phyloP scores from a whole-genome alignment of 352 stramenopile species.

The Globisporangium perplexum region DNA sequence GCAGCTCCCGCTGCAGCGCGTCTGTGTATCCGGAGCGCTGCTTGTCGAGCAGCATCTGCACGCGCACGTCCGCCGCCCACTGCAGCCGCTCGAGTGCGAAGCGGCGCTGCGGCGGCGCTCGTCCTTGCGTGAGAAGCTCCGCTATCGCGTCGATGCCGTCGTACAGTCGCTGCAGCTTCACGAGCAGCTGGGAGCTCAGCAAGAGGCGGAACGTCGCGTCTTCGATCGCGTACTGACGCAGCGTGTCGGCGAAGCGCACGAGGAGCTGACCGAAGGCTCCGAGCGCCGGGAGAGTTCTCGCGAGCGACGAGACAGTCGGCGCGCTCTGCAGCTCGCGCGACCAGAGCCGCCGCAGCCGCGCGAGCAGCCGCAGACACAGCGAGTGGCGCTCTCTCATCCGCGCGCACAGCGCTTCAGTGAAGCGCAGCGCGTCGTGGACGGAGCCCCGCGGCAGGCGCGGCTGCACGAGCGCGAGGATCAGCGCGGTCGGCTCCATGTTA shows the following conservation, averaged over 20 bases:
- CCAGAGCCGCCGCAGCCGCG: constrained; percentile 2
- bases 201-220: constrained; percentile 6
- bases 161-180: constrained; percentile 5
- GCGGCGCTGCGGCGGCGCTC: background rate
- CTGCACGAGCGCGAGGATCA: constrained; percentile 5
- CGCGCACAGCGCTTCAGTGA: background rate
- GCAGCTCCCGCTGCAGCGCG: background rate
- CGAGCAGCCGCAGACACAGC: constrained; percentile 4
- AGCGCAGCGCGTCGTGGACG: background rate
- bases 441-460: constrained; percentile 1
- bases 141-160: background rate
- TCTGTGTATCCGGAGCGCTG: constrained; percentile 4
- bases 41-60: constrained; percentile 6
- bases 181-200: constrained; percentile 7
- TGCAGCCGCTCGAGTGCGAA: background rate
- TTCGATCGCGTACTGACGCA: constrained; percentile 1
- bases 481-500: constrained; percentile 5
- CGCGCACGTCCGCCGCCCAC: constrained; percentile 2
- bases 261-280: constrained; percentile 2
- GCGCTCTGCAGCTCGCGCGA: constrained; percentile 1
- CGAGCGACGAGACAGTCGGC: background rate
- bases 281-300: background rate
- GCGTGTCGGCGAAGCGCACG: background rate
- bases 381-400: background rate
- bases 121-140: background rate